These are phyloP conservation scores for Phlebiopsis gigantea DNA, from an alignment of 768 basidiomycete species.

Conservation along the genomic window DNA sequence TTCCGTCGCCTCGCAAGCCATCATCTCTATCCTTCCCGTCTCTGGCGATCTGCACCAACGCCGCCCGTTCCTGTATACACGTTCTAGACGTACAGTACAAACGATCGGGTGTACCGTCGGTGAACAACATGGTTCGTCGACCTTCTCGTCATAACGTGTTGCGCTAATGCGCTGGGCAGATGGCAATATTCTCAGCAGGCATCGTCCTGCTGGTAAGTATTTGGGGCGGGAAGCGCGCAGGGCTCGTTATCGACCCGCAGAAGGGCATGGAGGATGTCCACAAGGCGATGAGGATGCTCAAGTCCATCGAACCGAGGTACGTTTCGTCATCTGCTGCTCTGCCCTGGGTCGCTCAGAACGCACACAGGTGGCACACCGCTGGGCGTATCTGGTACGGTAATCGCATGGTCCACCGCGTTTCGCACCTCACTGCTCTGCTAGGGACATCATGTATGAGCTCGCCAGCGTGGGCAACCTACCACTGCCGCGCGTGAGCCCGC, in stretches of 20 bases:
- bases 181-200: conserved; percentile 37
- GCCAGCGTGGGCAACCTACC: conserved; percentile 69
- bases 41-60: conserved; percentile 50
- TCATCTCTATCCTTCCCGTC: conserved; percentile 40
- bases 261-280: conserved; percentile 41
- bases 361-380: conserved; percentile 39
- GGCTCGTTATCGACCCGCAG: conserved; percentile 30
- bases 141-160: background rate
- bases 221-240: conserved; percentile 38
- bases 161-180: conserved; percentile 16
- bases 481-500: conserved; percentile 51
- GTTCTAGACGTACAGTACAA: conserved; percentile 37
- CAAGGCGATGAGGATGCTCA: conserved; percentile 39
- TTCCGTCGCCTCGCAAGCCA: conserved; percentile 37
- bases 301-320: conserved; percentile 30
- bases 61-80: conserved; percentile 44
- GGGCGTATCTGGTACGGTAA: conserved; percentile 43
- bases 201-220: conserved; percentile 46
- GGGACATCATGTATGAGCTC: conserved; percentile 71
- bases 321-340: conserved; percentile 7
- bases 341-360: background rate
- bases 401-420: too few species aligned
- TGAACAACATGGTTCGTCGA: conserved; percentile 27
- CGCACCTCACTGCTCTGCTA: too few species aligned
- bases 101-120: conserved; percentile 20